Conservation (phyloP, 257 asterid species). For the Cynanchum wilfordii region DNA sequence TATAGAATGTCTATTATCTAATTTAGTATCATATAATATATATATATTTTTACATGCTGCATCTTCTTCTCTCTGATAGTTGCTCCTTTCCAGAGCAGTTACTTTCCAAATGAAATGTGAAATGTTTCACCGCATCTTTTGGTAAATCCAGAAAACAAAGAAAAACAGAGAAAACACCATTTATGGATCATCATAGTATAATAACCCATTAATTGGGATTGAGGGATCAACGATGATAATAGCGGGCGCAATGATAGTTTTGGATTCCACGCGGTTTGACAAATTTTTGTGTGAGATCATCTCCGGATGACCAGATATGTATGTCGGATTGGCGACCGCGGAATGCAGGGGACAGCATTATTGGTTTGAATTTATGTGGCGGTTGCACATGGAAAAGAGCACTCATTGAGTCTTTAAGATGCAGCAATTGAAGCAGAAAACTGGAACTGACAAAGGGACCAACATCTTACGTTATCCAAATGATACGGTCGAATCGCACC, state of each 20-base stretch:
- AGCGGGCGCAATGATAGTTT: not conserved
- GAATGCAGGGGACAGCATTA: no score
- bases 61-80: not conserved
- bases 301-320: conserved; percentile 8
- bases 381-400: no score
- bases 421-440: no score
- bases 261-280: not conserved
- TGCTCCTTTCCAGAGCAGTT: not conserved
- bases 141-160: not conserved
- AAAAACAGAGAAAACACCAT: not conserved
- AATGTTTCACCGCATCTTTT: no score
- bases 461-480: no score
- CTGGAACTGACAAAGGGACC: no score
- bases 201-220: not conserved
- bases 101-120: no score
- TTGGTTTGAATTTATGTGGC: no score
- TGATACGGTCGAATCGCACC: no score
- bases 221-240: not conserved
- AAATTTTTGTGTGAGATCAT: not conserved
- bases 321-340: not conserved
- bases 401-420: no score
- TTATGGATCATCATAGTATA: no score
- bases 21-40: conserved; percentile 13
- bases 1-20: conserved; percentile 36
- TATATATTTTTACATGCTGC: not conserved